Evolutionary conservation across 208 protist species (phyloP), one percentile per base, ranked within the genome.

Genomic region (Angomonas deanei): DNA sequence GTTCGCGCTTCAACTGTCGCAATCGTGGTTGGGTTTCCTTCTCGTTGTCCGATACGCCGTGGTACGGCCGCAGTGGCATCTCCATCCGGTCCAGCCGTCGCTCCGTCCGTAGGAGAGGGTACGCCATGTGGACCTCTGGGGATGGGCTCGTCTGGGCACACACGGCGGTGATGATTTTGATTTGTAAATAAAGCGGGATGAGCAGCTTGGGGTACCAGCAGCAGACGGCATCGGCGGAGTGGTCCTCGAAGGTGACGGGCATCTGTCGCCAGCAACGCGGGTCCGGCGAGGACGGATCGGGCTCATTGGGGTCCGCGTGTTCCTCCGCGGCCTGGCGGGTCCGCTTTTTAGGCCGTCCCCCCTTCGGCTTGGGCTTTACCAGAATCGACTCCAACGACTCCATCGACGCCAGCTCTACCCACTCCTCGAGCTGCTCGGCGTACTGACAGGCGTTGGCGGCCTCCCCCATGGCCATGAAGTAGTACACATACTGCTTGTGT

Each of bases 401-500:
- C 17, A 67, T 61, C 21, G 24, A n/a, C 1, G 50, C 60, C 21
- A 59, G 61, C 55, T 72, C 67, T 36, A 26, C 23, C 60, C 61
- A 65, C 2, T 1, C 24, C 17, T 72, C 59, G 5, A 72, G 67
- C 11, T 66, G 36, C 4, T 58, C 54, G 8, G 15, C 13, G 42
- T 58, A 57, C 21, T 74, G 63, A 6, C 70, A 34, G 55, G 73
- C 77, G 6, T 13, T 55, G 5, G 70, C 73, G 5, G 31, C 31
- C 11, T 83, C 66, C 13, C 77, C 77, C 42, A 83, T 4, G 23
- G 77, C 77, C 72, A 83, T 76, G 49, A 54, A 79, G 61, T 72
- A 83, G 42, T 76, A 83, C 4, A 66, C 66, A 62, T 68, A 74
- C 27, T 66, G 69, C 24, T 73, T 6, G 33, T 79, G 60, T 33